These are phyloP conservation scores for Collybia mongolica DNA, from an alignment of 768 basidiomycete genomes.

Conservation along the genomic window DNA sequence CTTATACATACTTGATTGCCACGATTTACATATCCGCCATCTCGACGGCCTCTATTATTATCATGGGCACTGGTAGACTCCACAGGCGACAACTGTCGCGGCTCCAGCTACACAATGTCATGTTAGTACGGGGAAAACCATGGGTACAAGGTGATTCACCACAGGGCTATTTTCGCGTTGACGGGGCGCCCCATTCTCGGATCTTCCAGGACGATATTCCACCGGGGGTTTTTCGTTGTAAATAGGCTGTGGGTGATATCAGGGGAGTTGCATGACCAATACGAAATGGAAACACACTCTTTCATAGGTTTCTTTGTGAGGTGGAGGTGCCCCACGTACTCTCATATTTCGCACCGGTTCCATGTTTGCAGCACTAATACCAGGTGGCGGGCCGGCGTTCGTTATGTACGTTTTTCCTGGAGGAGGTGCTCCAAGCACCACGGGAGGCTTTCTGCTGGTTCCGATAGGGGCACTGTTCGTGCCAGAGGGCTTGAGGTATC, in stretches of 20 bases:
- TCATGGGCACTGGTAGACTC: not conserved
- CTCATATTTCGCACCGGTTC: slow-evolving; percentile 9
- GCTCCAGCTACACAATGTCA: slow-evolving; percentile 9
- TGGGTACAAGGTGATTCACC: not conserved
- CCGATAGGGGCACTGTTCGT: slow-evolving; percentile 40
- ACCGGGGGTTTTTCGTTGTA: slow-evolving; percentile 3
- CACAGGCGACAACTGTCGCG: not conserved
- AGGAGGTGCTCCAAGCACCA: slow-evolving; percentile 2
- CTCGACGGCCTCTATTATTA: not conserved
- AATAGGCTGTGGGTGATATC: slow-evolving; percentile 10
- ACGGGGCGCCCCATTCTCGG: slow-evolving; percentile 5
- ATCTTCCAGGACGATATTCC: slow-evolving; percentile 15
- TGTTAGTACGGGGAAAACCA: not conserved
- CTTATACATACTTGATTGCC: no score
- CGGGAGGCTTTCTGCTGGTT: slow-evolving; percentile 18
- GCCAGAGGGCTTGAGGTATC: slow-evolving; percentile 22
- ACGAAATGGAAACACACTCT: slow-evolving; percentile 14
- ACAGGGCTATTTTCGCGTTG: slow-evolving; percentile 10
- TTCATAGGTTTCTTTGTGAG: slow-evolving; percentile 24
- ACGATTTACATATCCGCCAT: not conserved
- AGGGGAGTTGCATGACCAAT: not conserved
- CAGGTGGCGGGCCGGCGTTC: slow-evolving; percentile 4
- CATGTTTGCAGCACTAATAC: slow-evolving; percentile 9
- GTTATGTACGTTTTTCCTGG: not conserved
- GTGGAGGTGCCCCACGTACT: slow-evolving; percentile 17